Conservation (phyloP, 345 rosid genomes). For the Melastoma malabathricum region DNA sequence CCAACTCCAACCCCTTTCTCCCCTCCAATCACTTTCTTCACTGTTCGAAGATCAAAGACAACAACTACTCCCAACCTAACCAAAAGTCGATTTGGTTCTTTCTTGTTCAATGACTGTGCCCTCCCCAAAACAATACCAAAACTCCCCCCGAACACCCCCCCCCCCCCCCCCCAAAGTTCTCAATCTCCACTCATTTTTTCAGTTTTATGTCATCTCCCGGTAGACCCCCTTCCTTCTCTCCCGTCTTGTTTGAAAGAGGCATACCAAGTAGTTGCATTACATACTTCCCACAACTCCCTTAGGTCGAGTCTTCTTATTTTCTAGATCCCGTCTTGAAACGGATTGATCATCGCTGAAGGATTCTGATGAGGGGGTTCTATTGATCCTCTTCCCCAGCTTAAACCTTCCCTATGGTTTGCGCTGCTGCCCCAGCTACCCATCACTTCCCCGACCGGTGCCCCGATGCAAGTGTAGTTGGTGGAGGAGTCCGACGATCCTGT, state of each 20-base stretch:
- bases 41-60: neutral
- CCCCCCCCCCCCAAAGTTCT: too few relatives aligned
- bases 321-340: slow-evolving; percentile 54
- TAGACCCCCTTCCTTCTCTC: slow-evolving; percentile 10
- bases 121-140: slow-evolving; percentile 24
- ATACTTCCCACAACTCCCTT: neutral
- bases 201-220: slow-evolving; percentile 40
- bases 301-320: too few relatives aligned
- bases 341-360: slow-evolving; percentile 26
- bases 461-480: slow-evolving; percentile 52
- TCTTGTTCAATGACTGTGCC: slow-evolving; percentile 16
- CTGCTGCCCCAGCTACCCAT: slow-evolving; percentile 27
- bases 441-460: slow-evolving; percentile 39
- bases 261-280: slow-evolving; percentile 1
- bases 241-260: neutral
- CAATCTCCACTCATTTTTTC: too few relatives aligned
- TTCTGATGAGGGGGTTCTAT: slow-evolving; percentile 9
- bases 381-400: slow-evolving; percentile 15
- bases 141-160: slow-evolving; percentile 23
- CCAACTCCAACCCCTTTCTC: slow-evolving; percentile 45
- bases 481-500: slow-evolving; percentile 24
- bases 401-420: slow-evolving; percentile 37
- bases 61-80: slow-evolving; percentile 5
- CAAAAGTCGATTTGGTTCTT: neutral
- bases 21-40: slow-evolving; percentile 18